Percentiles rank a stretch among this genome's conserved stretches.
Evolutionary conservation across 208 protist genomes (phyloP).

Genomic region (Leishmania tropica): DNA sequence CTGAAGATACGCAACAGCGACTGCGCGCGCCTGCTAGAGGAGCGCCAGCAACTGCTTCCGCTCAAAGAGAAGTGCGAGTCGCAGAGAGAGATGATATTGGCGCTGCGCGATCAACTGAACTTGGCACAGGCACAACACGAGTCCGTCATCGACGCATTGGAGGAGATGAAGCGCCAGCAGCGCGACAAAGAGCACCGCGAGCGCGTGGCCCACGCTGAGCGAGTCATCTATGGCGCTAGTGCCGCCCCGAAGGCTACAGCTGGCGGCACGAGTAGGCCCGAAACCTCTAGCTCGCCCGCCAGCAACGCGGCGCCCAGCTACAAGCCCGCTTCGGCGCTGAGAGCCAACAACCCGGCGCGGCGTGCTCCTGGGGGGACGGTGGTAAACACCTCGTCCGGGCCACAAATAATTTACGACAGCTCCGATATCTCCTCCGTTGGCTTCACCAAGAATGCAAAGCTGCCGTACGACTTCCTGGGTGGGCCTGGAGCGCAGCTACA

Average conservation of each 20-base stretch:
- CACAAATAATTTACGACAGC: constrained; percentile 71
- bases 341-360: neutral
- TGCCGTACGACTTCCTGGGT: constrained; percentile 64
- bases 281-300: neutral
- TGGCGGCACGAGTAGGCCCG: neutral
- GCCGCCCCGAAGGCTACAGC: neutral
- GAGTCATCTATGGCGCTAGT: constrained; percentile 18
- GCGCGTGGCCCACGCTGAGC: constrained; percentile 29
- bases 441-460: constrained; percentile 38
- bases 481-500: constrained; percentile 35
- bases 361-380: constrained; percentile 40
- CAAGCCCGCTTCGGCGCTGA: neutral
- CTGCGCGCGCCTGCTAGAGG: constrained; percentile 54
- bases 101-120: constrained; percentile 41
- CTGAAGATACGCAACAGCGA: constrained; percentile 65
- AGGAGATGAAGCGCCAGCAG: constrained; percentile 35
- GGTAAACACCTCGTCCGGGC: constrained; percentile 46
- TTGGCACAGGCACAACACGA: constrained; percentile 41
- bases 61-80: constrained; percentile 59
- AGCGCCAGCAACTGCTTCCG: constrained; percentile 41
- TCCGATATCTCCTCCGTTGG: constrained; percentile 80
- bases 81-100: constrained; percentile 60
- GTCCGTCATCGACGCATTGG: constrained; percentile 49
- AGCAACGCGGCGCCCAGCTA: neutral
- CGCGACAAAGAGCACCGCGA: constrained; percentile 51